A percentile compares a stretch with the other conserved stretches of the same genome.
Conservation (phyloP, 1,284 basidiomycete species). For the Moniliophthora roreri region DNA sequence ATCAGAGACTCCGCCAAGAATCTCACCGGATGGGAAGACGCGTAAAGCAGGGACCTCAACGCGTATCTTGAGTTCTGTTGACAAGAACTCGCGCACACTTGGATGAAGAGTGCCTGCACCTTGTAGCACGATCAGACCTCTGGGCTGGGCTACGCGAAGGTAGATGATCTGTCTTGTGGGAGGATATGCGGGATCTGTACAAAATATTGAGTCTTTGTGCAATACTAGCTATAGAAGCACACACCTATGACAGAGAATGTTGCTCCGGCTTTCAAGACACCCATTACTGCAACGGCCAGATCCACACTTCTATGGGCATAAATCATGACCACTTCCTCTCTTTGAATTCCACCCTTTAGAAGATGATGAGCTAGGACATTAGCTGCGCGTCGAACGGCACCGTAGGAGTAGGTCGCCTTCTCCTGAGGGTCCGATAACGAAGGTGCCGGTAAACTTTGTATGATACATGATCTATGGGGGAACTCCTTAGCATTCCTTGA, state of each 20-base stretch:
- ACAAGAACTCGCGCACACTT: conserved; percentile 85
- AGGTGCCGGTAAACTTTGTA: conserved; percentile 68
- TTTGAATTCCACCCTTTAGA: conserved; percentile 80
- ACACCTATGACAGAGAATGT: conserved; percentile 97
- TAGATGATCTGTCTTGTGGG: conserved; percentile 95
- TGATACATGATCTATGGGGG: conserved; percentile 82
- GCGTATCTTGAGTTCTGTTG: conserved; percentile 82
- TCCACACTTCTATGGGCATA: conserved; percentile 97
- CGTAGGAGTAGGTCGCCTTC: conserved; percentile 74
- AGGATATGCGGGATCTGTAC: conserved; percentile 93
- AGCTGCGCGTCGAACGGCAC: conserved; percentile 79
- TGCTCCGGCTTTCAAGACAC: conserved; percentile 94
- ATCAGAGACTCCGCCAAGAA: conserved; percentile 63
- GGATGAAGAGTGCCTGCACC: conserved; percentile 86
- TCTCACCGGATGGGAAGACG: conserved; percentile 59
- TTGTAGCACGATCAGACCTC: conserved; percentile 91
- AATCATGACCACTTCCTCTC: conserved; percentile 99
- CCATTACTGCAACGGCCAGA: conserved; percentile 96
- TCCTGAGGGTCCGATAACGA: conserved; percentile 48
- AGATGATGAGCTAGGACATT: conserved; percentile 94
- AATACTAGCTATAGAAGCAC: conserved; percentile 22
- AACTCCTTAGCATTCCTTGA: conserved; percentile 75
- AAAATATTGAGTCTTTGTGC: conserved; percentile 10
- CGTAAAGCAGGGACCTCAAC: conserved; percentile 92
- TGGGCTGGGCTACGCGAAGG: conserved; percentile 90